A percentile compares a stretch with the other conserved stretches of the same genome.
Conservation (phyloP, 140 eudicot genomes). For the Stevia rebaudiana region DNA sequence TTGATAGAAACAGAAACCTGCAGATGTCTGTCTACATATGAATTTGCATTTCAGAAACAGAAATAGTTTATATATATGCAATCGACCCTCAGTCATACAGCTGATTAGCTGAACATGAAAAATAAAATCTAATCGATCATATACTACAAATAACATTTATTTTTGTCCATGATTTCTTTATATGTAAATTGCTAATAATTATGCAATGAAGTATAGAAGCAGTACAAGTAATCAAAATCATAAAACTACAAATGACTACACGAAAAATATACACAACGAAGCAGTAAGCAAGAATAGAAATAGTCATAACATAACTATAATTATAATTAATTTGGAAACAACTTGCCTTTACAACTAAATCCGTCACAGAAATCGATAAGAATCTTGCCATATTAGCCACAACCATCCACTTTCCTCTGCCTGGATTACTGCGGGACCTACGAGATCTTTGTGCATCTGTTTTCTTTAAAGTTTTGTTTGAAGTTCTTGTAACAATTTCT, state of each 20-base stretch:
- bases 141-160: background rate
- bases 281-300: slow-evolving; percentile 7
- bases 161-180: slow-evolving; percentile 9
- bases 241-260: background rate
- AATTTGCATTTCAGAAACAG: no score
- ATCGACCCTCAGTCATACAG: background rate
- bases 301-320: background rate
- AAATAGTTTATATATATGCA: background rate
- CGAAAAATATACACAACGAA: slow-evolving; percentile 5
- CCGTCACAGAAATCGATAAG: slow-evolving; percentile 74
- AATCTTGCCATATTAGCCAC: slow-evolving; percentile 85
- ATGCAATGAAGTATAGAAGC: slow-evolving; percentile 5
- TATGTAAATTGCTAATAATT: background rate
- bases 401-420: slow-evolving; percentile 91
- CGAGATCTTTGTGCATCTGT: slow-evolving; percentile 50
- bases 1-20: slow-evolving; percentile 5
- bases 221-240: background rate
- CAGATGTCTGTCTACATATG: background rate
- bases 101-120: background rate
- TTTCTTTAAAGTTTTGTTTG: slow-evolving; percentile 45
- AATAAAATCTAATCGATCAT: background rate
- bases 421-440: slow-evolving; percentile 48
- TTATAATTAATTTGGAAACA: background rate
- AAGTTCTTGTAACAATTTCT: slow-evolving; percentile 73
- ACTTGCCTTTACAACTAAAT: slow-evolving; percentile 66